Base-by-base conservation (phyloP, 352 stramenopile genomes). In the Phytophthora ohioensis region DNA sequence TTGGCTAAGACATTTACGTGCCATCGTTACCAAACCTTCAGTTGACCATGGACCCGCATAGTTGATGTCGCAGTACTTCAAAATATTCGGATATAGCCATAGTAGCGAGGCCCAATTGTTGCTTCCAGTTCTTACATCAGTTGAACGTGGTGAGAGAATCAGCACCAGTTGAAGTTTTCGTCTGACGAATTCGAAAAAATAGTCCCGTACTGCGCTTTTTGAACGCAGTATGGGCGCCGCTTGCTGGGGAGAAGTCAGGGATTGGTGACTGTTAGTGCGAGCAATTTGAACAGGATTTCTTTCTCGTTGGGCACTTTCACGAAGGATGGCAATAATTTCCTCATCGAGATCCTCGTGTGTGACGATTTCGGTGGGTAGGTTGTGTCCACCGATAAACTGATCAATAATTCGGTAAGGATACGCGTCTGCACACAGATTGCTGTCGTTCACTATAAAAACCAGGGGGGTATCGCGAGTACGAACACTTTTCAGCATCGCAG, bases 401-500 rank as follows among this genome's bases (percentile, higher is more conserved):
- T 90, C 81, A 12, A 93, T 38, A 11, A 70, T 57, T 8, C 67
- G 79, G 27, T 91, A 90, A 13, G 42, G 27, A 52, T 81, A 79
- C 1, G 62, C 57, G 2, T 64, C 41, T 30, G 72, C 38, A 15
- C 69, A 48, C 9, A 90, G 57, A 27, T 64, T 65, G 5, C 46
- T 21, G 49, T 92, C 82, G 41, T 93, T 89, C 21, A 93, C 56
- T 27, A 93, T 75, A 12, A 93, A 71, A 12, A 95, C 81, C 2
- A 84, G 31, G 0, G 71, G 46, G 4, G 84, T 53, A 31, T 91
- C 80, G 0, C 42, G 69, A 9, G 72, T 52, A 1, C 67, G 67
- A n/a, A 90, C 67, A 11, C 74, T 84, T 31, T 69, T 61, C 0
- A 92, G 34, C 35, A 95, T 60, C 2, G 73, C 82, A 15, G 54